Conservation (phyloP, 2,329 filamentous ascomycete genomes). For the Fusarium sp. region DNA sequence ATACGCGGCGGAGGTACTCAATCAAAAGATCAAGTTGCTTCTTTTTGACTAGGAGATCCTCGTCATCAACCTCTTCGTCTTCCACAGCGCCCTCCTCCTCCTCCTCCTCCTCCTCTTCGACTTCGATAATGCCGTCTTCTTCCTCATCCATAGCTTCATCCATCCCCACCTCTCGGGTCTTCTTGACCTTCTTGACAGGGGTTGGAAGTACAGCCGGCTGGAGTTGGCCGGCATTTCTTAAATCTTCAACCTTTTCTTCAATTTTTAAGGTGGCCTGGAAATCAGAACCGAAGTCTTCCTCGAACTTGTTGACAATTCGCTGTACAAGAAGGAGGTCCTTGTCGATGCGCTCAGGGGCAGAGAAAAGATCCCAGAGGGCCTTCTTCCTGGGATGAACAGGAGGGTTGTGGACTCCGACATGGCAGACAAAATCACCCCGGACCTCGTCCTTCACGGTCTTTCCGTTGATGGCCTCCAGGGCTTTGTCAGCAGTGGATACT, state of each 20-base stretch:
- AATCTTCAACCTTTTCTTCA: conserved; percentile 85
- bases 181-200: conserved; percentile 68
- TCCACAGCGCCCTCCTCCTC: conserved; percentile 82
- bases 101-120: conserved; percentile 85
- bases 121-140: conserved; percentile 72
- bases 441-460: conserved; percentile 96
- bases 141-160: conserved; percentile 73
- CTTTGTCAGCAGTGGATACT: conserved; percentile 79
- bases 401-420: conserved; percentile 94
- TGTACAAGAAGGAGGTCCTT: conserved; percentile 87
- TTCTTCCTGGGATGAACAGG: conserved; percentile 90
- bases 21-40: conserved; percentile 96
- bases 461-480: conserved; percentile 92
- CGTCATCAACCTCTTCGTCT: conserved; percentile 90
- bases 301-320: conserved; percentile 84
- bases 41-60: conserved; percentile 90
- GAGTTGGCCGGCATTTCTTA: conserved; percentile 80
- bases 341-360: conserved; percentile 90
- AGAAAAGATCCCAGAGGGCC: conserved; percentile 96
- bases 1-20: conserved; percentile 94
- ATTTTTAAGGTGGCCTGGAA: conserved; percentile 83
- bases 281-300: conserved; percentile 81
- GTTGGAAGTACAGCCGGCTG: conserved; percentile 70
- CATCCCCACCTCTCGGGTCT: conserved; percentile 68
- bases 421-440: conserved; percentile 95